These are phyloP conservation scores for Cylindrotheca fusiformis DNA, from an alignment of 108 stramenopile species.

Conservation along the genomic window DNA sequence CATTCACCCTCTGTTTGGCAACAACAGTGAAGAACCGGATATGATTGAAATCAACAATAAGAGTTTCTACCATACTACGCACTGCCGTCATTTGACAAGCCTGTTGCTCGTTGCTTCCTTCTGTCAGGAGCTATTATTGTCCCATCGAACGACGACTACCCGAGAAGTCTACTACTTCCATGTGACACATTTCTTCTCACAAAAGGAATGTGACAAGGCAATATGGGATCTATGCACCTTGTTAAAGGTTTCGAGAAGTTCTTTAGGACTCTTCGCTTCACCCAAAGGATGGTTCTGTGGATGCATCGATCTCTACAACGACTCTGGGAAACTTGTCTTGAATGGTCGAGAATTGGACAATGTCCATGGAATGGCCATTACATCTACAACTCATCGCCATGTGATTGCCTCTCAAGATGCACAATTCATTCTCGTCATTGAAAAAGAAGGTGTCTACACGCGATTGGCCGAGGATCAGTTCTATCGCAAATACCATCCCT, in stretches of 20 bases:
- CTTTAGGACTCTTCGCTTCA: conserved; percentile 76
- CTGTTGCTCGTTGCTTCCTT: conserved; percentile 62
- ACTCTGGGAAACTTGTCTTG: conserved; percentile 19
- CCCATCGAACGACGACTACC: conserved; percentile 67
- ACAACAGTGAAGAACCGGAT: background rate
- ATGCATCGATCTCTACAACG: conserved; percentile 38
- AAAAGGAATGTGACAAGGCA: conserved; percentile 64
- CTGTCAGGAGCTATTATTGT: conserved; percentile 55
- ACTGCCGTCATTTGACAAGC: conserved; percentile 54
- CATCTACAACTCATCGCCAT: conserved; percentile 11
- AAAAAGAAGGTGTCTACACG: conserved; percentile 97
- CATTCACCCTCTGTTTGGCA: background rate
- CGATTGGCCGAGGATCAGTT: conserved; percentile 92
- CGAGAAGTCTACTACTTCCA: conserved; percentile 86
- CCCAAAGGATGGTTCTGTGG: conserved; percentile 90
- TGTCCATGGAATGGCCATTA: conserved; percentile 29
- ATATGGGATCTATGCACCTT: conserved; percentile 50
- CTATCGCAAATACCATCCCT: conserved; percentile 86
- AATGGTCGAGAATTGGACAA: conserved; percentile 25
- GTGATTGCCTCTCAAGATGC: conserved; percentile 27
- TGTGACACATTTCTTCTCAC: conserved; percentile 80
- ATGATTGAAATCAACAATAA: conserved; percentile 4
- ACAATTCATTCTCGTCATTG: conserved; percentile 87
- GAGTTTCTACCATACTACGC: conserved; percentile 30
- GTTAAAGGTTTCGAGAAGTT: conserved; percentile 51